phyloP scores from a whole-genome alignment of 169 alveolate genomes.

The Plasmodium gonderi region DNA sequence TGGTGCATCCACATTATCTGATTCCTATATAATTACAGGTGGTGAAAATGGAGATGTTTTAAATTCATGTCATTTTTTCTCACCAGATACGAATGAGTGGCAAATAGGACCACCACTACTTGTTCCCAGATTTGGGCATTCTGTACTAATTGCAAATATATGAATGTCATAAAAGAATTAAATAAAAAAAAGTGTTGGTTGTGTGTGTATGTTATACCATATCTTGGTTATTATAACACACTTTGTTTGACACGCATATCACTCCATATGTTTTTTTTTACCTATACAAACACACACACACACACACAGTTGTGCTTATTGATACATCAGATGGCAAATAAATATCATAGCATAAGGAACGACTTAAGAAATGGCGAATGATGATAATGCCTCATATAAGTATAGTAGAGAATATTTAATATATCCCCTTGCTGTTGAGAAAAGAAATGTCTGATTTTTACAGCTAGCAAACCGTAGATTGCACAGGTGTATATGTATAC shows the following conservation, averaged over 20 bases:
- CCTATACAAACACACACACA: too few species aligned
- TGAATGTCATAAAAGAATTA: slow-evolving; percentile 28
- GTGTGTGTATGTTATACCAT: too few species aligned
- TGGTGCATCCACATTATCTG: slow-evolving; percentile 78
- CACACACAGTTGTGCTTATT: background rate
- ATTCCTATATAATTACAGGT: slow-evolving; percentile 80
- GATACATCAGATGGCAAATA: too few species aligned
- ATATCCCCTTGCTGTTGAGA: background rate
- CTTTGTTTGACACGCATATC: background rate
- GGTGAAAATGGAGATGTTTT: slow-evolving; percentile 85
- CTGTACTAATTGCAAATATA: slow-evolving; percentile 79
- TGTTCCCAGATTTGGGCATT: slow-evolving; percentile 86
- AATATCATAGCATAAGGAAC: background rate
- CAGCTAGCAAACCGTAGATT: background rate
- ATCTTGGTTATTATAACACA: too few species aligned
- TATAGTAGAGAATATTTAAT: background rate
- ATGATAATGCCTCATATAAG: background rate
- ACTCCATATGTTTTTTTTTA: background rate
- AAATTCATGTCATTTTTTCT: slow-evolving; percentile 79
- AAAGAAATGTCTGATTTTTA: background rate
- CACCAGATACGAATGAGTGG: slow-evolving; percentile 87
- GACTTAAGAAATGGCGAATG: background rate
- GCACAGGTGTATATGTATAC: background rate
- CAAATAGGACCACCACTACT: slow-evolving; percentile 82
- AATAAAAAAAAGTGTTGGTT: background rate